These are phyloP conservation scores for Camellia oleifera DNA, from an alignment of 179 eudicot genomes.

Conservation along the genomic window DNA sequence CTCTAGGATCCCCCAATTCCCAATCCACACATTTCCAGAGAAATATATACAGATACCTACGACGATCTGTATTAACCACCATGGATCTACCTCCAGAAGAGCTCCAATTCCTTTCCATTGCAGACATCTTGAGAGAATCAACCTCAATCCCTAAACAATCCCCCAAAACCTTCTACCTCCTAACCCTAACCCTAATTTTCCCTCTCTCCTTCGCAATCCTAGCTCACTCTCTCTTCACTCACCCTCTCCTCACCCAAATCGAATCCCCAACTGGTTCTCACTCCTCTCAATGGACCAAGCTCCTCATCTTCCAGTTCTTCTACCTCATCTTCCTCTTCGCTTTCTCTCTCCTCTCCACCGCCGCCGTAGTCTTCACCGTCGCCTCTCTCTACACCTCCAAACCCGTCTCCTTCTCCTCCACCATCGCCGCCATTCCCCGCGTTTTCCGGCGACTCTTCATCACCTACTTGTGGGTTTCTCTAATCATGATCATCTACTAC, in stretches of 20 bases:
- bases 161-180: constrained; percentile 71
- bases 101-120: constrained; percentile 58
- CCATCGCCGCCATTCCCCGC: constrained; percentile 68
- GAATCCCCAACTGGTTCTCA: constrained; percentile 40
- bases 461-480: constrained; percentile 71
- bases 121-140: constrained; percentile 66
- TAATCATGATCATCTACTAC: constrained; percentile 58
- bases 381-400: constrained; percentile 81
- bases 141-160: constrained; percentile 67
- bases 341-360: constrained; percentile 85
- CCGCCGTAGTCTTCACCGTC: constrained; percentile 91
- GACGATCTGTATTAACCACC: constrained; percentile 1
- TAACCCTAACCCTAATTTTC: constrained; percentile 83
- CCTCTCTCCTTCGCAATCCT: constrained; percentile 91
- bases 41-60: background rate
- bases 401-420: constrained; percentile 64
- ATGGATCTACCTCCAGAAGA: constrained; percentile 89
- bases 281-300: constrained; percentile 57
- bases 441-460: constrained; percentile 74
- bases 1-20: background rate
- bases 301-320: constrained; percentile 61
- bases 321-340: constrained; percentile 84
- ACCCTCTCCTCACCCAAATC: constrained; percentile 62
- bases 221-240: constrained; percentile 93
- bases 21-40: background rate